Percentiles rank a stretch among this genome's conserved stretches.
phyloP scores from a whole-genome alignment of 768 basidiomycete species.

The Suillus plorans region DNA sequence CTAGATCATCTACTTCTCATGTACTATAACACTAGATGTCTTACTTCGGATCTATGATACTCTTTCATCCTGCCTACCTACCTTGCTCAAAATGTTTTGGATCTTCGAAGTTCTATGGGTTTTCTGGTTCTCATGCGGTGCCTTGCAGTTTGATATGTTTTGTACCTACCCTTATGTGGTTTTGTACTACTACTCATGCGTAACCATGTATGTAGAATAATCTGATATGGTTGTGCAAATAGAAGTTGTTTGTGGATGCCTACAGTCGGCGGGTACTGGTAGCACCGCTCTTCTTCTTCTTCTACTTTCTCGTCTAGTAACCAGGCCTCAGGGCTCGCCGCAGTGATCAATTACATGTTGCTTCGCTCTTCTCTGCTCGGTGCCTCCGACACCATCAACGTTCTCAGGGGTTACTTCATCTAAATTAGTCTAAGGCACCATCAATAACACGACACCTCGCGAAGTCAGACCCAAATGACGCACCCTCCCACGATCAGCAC shows the following conservation, averaged over 20 bases:
- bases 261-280: slow-evolving; percentile 5
- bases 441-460: neutral
- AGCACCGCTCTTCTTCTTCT: slow-evolving; percentile 27
- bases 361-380: slow-evolving; percentile 79
- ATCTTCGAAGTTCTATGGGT: neutral
- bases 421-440: slow-evolving; percentile 61
- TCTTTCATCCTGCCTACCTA: neutral
- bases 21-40: neutral
- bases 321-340: slow-evolving; percentile 41
- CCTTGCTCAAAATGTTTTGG: neutral
- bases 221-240: neutral
- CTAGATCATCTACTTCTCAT: neutral
- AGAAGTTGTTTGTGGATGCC: neutral
- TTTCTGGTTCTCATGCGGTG: neutral
- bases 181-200: neutral
- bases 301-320: slow-evolving; percentile 33
- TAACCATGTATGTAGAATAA: neutral
- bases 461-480: slow-evolving; percentile 27
- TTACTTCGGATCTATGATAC: neutral
- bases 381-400: slow-evolving; percentile 85
- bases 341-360: slow-evolving; percentile 75
- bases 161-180: neutral
- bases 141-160: neutral
- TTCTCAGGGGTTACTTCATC: slow-evolving; percentile 89
- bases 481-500: slow-evolving; percentile 89